Evolutionary conservation across 2,329 filamentous ascomycete species (phyloP).

Genomic region (Botryotinia narcissicola): DNA sequence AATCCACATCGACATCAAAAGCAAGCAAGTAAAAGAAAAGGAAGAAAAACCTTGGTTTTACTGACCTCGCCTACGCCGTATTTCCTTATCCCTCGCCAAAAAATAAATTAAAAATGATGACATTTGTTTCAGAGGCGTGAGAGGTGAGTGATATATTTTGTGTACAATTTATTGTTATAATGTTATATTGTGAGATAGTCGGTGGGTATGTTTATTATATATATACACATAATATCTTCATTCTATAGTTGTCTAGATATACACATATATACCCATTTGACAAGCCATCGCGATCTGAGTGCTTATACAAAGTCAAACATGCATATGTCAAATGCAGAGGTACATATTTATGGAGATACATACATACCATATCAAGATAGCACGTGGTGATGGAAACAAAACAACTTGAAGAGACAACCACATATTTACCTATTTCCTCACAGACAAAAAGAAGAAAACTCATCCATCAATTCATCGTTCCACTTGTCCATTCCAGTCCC

Average conservation of each 20-base stretch:
- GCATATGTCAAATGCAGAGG: no score
- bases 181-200: background rate
- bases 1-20: background rate
- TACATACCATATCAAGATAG: no score
- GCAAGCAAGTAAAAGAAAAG: background rate
- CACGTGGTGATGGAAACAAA: no score
- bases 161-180: background rate
- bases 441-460: no score
- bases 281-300: no score
- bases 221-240: background rate
- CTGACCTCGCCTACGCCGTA: background rate
- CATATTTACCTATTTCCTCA: no score
- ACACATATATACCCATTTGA: background rate
- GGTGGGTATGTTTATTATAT: background rate
- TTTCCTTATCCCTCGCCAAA: background rate
- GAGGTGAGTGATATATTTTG: background rate
- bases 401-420: no score
- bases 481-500: no score
- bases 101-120: background rate
- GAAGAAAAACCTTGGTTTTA: background rate
- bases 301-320: no score
- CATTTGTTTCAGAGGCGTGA: background rate
- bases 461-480: background rate
- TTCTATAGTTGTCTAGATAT: no score
- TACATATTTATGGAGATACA: no score